phyloP scores from a whole-genome alignment of 2,329 filamentous ascomycete species.

The Ophiocordyceps camponoti-rufipedis region DNA sequence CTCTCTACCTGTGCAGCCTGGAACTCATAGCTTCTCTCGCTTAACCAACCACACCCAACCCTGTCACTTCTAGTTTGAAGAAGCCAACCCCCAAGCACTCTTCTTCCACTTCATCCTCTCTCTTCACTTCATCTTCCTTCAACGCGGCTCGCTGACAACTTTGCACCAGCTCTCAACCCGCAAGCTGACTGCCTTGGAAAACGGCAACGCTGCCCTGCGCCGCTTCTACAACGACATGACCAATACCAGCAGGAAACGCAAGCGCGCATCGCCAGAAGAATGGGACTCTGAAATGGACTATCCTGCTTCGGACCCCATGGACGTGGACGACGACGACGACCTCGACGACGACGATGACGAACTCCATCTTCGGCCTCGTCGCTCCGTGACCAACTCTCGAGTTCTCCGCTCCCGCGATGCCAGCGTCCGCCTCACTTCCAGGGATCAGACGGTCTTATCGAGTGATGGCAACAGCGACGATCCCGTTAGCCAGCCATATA shows the following conservation, averaged over 20 bases:
- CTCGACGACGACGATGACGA: slow-evolving; percentile 8
- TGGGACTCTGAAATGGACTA: slow-evolving; percentile 11
- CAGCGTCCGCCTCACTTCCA: slow-evolving; percentile 3
- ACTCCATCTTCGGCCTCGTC: slow-evolving; percentile 3
- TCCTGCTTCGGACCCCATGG: slow-evolving; percentile 9
- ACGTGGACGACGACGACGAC: slow-evolving; percentile 10
- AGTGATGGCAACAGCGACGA: slow-evolving; percentile 6
- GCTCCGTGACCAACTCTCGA: slow-evolving; percentile 1
- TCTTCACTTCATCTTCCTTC: background rate
- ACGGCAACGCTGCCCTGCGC: slow-evolving; percentile 13
- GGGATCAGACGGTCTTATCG: background rate
- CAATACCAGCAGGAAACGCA: slow-evolving; percentile 12
- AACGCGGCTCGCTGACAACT: slow-evolving; percentile 4
- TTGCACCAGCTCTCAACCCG: slow-evolving; percentile 11
- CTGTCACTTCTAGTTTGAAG: background rate
- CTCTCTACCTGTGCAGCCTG: too few relatives aligned
- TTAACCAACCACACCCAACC: too few relatives aligned
- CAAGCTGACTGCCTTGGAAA: slow-evolving; percentile 12
- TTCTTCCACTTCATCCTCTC: background rate
- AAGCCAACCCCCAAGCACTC: too few relatives aligned
- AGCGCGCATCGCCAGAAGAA: slow-evolving; percentile 9
- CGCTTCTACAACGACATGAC: slow-evolving; percentile 6
- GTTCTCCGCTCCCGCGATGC: slow-evolving; percentile 10
- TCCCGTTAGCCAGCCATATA: slow-evolving; percentile 2
- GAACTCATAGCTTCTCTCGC: too few relatives aligned